Conservation (phyloP, 2,329 filamentous ascomycete genomes). For the Hymenoscyphus scutula region DNA sequence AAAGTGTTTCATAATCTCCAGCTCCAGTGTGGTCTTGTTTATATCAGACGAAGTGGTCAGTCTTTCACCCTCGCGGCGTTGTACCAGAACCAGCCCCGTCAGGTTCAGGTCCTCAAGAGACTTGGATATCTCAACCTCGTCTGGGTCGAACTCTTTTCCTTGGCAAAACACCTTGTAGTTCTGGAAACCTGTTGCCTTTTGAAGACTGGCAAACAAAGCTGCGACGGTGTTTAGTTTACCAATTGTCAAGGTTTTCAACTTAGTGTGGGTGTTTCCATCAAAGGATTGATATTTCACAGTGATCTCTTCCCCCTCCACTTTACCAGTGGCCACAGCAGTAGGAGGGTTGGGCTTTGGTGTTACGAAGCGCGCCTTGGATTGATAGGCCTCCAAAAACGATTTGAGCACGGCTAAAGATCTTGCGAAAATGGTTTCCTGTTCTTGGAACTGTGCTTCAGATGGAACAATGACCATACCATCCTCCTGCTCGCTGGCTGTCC, state of each 20-base stretch:
- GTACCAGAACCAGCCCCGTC: constrained; percentile 65
- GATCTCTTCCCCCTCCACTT: constrained; percentile 60
- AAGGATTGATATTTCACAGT: constrained; percentile 74
- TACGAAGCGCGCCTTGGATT: constrained; percentile 58
- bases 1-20: constrained; percentile 78
- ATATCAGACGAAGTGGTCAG: constrained; percentile 46
- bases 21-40: constrained; percentile 64
- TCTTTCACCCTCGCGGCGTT: constrained; percentile 51
- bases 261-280: constrained; percentile 57
- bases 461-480: constrained; percentile 53
- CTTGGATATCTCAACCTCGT: constrained; percentile 55
- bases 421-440: constrained; percentile 62
- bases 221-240: constrained; percentile 69
- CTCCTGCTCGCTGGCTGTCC: constrained; percentile 45
- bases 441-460: constrained; percentile 47
- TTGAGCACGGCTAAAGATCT: constrained; percentile 67
- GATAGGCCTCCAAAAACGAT: constrained; percentile 64
- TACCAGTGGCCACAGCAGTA: constrained; percentile 50
- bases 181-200: constrained; percentile 69
- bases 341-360: constrained; percentile 55
- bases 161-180: constrained; percentile 72
- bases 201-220: constrained; percentile 65
- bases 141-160: constrained; percentile 63
- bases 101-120: constrained; percentile 69
- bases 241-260: constrained; percentile 61